phyloP scores from a whole-genome alignment of 371 early-diverging fungal species.

The Polyrhizophydium stewartii region DNA sequence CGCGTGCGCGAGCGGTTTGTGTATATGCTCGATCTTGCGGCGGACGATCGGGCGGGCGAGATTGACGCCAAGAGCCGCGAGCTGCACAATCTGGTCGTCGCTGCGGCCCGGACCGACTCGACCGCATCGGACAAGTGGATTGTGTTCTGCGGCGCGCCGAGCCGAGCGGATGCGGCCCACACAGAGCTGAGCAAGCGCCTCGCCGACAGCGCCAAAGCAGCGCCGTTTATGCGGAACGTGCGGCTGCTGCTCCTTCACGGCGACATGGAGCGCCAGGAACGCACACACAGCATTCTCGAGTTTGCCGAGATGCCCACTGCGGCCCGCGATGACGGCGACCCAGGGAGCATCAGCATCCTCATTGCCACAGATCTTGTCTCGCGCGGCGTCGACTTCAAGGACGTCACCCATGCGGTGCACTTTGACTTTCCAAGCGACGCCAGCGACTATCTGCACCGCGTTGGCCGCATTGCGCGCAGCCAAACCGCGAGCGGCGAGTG shows the following conservation, averaged over 20 bases:
- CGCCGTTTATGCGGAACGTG: no score
- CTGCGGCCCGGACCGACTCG: neutral
- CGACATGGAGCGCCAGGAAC: neutral
- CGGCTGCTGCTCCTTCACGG: neutral
- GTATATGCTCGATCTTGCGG: neutral
- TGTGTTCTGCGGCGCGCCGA: neutral
- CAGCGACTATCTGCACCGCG: constrained; percentile 90
- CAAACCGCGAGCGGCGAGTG: constrained; percentile 65
- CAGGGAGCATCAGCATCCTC: constrained; percentile 24
- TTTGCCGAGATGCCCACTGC: constrained; percentile 3
- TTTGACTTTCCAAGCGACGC: constrained; percentile 89
- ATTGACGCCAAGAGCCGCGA: neutral
- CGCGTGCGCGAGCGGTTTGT: neutral
- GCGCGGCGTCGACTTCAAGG: constrained; percentile 82
- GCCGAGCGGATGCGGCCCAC: neutral
- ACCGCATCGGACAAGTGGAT: neutral
- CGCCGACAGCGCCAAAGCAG: no score
- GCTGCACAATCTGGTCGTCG: neutral
- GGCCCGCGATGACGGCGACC: neutral
- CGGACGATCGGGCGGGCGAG: neutral
- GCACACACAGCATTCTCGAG: neutral
- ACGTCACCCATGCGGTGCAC: constrained; percentile 82
- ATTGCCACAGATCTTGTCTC: constrained; percentile 90
- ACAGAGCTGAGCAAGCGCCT: neutral
- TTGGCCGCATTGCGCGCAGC: constrained; percentile 82